These are phyloP conservation scores for Aspergillus novofumigatus DNA, from an alignment of 2,329 filamentous ascomycete genomes.

Conservation along the genomic window DNA sequence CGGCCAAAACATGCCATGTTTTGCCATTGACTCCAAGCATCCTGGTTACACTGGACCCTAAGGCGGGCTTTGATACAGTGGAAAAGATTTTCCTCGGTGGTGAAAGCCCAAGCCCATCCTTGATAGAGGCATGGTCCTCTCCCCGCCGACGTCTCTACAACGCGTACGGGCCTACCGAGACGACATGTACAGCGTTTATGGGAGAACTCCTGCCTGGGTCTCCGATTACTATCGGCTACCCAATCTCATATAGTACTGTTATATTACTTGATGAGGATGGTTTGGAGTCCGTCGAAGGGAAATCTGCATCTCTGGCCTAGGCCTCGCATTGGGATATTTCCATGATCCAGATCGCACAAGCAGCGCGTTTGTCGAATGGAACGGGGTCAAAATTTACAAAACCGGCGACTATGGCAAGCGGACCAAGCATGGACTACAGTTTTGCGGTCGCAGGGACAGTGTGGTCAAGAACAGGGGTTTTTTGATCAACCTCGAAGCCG, in stretches of 20 bases:
- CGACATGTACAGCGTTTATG: slow-evolving; percentile 3
- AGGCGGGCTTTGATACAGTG: background rate
- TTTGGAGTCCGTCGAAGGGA: slow-evolving; percentile 13
- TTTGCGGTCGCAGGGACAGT: slow-evolving; percentile 25
- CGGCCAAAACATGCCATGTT: slow-evolving; percentile 2
- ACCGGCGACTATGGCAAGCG: slow-evolving; percentile 16
- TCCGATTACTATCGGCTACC: slow-evolving; percentile 12
- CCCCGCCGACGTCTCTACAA: slow-evolving; percentile 8
- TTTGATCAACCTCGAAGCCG: slow-evolving; percentile 32
- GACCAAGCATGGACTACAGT: slow-evolving; percentile 17
- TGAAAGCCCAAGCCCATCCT: slow-evolving; percentile 6
- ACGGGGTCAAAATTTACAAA: slow-evolving; percentile 16
- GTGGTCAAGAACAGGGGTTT: slow-evolving; percentile 34
- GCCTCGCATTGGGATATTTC: slow-evolving; percentile 21
- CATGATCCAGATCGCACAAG: slow-evolving; percentile 13
- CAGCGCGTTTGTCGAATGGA: slow-evolving; percentile 13
- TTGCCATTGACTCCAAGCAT: slow-evolving; percentile 8
- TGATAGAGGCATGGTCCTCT: slow-evolving; percentile 7
- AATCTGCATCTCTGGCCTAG: slow-evolving; percentile 17
- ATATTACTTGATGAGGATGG: slow-evolving; percentile 11
- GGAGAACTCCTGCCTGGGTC: background rate
- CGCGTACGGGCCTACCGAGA: slow-evolving; percentile 13
- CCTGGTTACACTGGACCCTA: slow-evolving; percentile 4
- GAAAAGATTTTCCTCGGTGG: slow-evolving; percentile 9
- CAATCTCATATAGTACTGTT: slow-evolving; percentile 10